Evolutionary conservation across 2,329 filamentous ascomycete species (phyloP).

Genomic region (Fusarium chlamydosporum): DNA sequence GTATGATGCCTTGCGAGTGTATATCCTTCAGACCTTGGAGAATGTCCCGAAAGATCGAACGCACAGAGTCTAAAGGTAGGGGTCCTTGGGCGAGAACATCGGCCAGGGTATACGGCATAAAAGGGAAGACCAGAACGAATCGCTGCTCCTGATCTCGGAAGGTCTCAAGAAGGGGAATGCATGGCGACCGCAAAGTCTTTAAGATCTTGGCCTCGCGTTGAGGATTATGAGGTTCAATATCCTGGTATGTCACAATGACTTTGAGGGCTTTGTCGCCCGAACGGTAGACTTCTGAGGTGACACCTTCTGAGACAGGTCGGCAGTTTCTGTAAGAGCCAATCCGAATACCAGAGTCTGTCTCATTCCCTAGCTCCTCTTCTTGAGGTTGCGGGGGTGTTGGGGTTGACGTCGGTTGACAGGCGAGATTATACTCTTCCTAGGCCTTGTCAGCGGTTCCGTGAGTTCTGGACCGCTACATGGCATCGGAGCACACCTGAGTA

Average conservation of each 20-base stretch:
- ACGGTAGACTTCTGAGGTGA: conserved; percentile 88
- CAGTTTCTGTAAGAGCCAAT: conserved; percentile 71
- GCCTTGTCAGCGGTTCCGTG: conserved; percentile 45
- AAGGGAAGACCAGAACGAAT: conserved; percentile 88
- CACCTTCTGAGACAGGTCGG: conserved; percentile 71
- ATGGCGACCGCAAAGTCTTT: conserved; percentile 65
- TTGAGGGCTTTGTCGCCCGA: conserved; percentile 79
- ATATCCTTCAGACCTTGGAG: conserved; percentile 79
- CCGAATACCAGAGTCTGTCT: conserved; percentile 54
- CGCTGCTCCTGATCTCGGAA: conserved; percentile 79
- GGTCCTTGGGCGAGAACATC: conserved; percentile 70
- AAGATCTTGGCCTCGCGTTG: conserved; percentile 84
- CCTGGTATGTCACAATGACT: conserved; percentile 80
- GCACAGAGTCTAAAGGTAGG: conserved; percentile 54
- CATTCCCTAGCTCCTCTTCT: conserved; percentile 21
- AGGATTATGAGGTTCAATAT: conserved; percentile 86
- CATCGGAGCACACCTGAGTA: conserved; percentile 66
- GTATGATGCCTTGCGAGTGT: conserved; percentile 83
- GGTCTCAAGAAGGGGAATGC: conserved; percentile 78
- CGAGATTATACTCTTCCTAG: conserved; percentile 71
- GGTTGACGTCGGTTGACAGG: conserved; percentile 53
- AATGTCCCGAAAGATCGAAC: conserved; percentile 72
- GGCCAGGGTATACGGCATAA: conserved; percentile 79
- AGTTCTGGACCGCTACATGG: conserved; percentile 38
- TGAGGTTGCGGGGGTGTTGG: conserved; percentile 16